A percentile compares a stretch with the other conserved stretches of the same genome.
Evolutionary conservation across 139 green algal genomes (phyloP).

Genomic region (Parachlorella kessleri): DNA sequence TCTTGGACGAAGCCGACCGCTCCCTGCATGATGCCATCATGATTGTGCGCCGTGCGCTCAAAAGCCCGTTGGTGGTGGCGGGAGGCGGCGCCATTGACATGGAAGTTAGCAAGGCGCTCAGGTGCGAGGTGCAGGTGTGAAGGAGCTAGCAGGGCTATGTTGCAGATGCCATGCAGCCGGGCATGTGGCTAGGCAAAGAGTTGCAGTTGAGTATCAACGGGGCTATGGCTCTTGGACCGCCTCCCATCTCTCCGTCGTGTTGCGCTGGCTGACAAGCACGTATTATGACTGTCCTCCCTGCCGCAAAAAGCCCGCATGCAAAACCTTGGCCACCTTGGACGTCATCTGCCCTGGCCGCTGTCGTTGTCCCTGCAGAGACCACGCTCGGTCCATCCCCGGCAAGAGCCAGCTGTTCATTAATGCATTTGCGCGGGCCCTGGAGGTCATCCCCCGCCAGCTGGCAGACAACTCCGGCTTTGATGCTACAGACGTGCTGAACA

Average conservation of each 20-base stretch:
- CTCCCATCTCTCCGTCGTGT: not conserved
- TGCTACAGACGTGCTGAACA: slow-evolving; percentile 98
- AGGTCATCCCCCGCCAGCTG: slow-evolving; percentile 96
- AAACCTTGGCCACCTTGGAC: too few species aligned
- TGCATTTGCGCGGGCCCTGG: slow-evolving; percentile 88
- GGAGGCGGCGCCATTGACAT: slow-evolving; percentile 98
- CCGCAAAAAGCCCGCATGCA: too few species aligned
- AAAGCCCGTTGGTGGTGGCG: slow-evolving; percentile 85
- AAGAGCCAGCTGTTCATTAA: slow-evolving; percentile 98
- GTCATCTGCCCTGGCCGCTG: not conserved
- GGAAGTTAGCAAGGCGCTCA: slow-evolving; percentile 62
- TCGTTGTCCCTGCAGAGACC: slow-evolving; percentile 39
- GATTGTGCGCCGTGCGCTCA: slow-evolving; percentile 93
- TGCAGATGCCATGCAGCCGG: too few species aligned
- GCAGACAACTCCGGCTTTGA: slow-evolving; percentile 98
- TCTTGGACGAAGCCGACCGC: slow-evolving; percentile 91
- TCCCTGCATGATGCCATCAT: slow-evolving; percentile 98
- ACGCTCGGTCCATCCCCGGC: slow-evolving; percentile 71
- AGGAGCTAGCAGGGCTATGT: too few species aligned
- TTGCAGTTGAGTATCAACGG: too few species aligned
- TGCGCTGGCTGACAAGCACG: not conserved
- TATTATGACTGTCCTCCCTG: too few species aligned
- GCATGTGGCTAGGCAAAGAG: too few species aligned
- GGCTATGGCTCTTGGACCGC: too few species aligned
- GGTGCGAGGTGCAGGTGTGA: too few species aligned